Evolutionary conservation across 148 eudicot species (phyloP), one percentile per base, ranked within the genome.

Genomic region (Rhododendron simsii): DNA sequence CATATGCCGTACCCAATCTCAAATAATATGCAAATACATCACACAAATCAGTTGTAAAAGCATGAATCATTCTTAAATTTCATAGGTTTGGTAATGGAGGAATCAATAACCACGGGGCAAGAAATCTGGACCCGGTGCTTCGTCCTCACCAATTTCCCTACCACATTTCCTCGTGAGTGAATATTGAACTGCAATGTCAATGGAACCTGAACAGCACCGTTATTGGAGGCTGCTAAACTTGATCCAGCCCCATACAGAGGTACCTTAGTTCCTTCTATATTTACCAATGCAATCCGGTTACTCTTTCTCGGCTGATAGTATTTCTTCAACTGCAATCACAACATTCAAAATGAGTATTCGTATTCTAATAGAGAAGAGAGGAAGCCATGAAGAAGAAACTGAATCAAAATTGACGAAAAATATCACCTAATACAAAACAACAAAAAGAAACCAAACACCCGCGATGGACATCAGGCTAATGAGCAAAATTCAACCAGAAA

Each of bases 221-320:
- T 88, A 12, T 87, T 80, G 11, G 94, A 85, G 11, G 86, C 89
- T 21, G 85, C 88, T 71, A 94, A 87, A 65, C 78, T 91, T 55
- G 94, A 91, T 80, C 95, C 99, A 15, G 98, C 99, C 47, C 99
- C 99, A 41, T 97, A 97, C n/a, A 97, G 86, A 0, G 99, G 99
- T 13, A 97, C 96, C 80, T 88, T 94, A 18, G 88, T 89, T 73
- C 95, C 99, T 74, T 92, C 84, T 35, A 98, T 5, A 30, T 81
- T 90, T 77, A 95, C 90, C 39, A 86, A 28, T 21, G 89, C 88
- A 0, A 85, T 91, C 74, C 93, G 89, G 6, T 74, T 90, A 50
- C 98, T 95, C 89, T 95, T 98, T 82, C 99, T 90, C 35, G 94
- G 94, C 85, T 98, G 98, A 80, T 89, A 98, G 87, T 93, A 93